Evolutionary conservation across 352 stramenopile species (phyloP).

Genomic region (Phytophthora sojae): DNA sequence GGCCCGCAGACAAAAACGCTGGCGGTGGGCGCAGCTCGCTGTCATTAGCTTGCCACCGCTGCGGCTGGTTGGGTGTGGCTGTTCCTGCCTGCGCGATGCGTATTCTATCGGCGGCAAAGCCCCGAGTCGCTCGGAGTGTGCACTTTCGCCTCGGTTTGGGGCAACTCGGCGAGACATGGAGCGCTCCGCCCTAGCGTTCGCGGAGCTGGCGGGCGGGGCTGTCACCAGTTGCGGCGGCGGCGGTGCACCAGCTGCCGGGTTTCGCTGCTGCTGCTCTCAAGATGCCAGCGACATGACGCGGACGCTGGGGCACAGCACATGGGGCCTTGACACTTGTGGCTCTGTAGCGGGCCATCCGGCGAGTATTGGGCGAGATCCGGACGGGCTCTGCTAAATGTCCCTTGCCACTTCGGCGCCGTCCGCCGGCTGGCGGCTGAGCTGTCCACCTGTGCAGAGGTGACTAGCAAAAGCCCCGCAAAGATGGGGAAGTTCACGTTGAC

Average conservation of each 20-base stretch:
- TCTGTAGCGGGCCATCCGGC: constrained; percentile 26
- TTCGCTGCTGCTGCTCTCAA: constrained; percentile 31
- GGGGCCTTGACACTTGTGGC: constrained; percentile 35
- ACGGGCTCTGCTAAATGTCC: constrained; percentile 43
- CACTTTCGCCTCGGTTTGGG: constrained; percentile 11
- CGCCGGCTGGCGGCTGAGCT: constrained; percentile 19
- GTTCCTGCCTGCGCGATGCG: neutral
- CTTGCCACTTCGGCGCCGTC: constrained; percentile 38
- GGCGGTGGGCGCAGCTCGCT: neutral
- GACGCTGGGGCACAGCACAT: constrained; percentile 36
- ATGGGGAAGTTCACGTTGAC: constrained; percentile 27
- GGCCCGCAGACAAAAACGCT: constrained; percentile 28
- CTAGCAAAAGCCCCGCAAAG: constrained; percentile 30
- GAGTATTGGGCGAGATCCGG: constrained; percentile 25
- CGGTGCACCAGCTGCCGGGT: constrained; percentile 17
- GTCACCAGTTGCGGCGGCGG: constrained; percentile 24
- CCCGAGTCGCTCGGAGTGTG: neutral
- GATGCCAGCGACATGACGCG: constrained; percentile 45
- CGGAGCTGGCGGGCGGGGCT: neutral
- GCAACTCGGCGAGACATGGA: constrained; percentile 25
- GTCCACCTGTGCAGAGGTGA: constrained; percentile 21
- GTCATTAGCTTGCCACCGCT: neutral
- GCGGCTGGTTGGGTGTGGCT: neutral
- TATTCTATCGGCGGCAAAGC: constrained; percentile 16
- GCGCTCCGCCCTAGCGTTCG: constrained; percentile 16